Base-by-base conservation (phyloP, 2,329 filamentous ascomycete species). In the Peltaster fructicola region DNA sequence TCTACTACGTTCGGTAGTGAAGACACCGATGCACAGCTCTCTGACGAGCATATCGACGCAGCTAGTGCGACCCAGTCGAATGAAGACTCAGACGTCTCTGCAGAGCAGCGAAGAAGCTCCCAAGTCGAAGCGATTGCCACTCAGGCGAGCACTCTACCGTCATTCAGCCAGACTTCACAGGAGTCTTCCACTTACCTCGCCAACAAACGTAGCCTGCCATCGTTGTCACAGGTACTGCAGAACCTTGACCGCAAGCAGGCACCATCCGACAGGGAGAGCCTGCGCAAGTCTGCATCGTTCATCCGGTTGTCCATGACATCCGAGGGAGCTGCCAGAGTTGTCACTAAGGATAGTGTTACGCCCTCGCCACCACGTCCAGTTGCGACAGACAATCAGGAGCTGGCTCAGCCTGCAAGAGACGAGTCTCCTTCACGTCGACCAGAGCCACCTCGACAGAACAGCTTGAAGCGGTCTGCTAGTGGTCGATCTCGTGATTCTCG, bases 271-370 rank as follows among this genome's bases (percentile, higher is more conserved):
- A n/a, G n/a, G n/a, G n/a, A n/a, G n/a, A 32, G 15, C 8, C 24
- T 42, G 9, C 43, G 36, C 26, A 49, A 45, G 22, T 34, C 39
- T 3, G 34, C 51, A 19, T 65, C 65, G 23, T 63, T 67, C 14
- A 64, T 91, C 29, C 73, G 81, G 23, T 61, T 93, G 14, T 81
- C 79, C 2, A 70, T 88, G 43, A 88, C 80, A 10, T 64, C 84
- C 15, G 81, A 93, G 43, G 85, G 85, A 37, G 85, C 84, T 44
- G 85, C 85, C n/a, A 76, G 85, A 41, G 62, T 93, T 25, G 68
- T 84, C 12, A 69, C 66, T 9, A 61, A 74, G 27, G 64, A 73
- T 33, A 68, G 74, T 34, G 60, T 64, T 15, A 75, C 74, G 3
- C 76, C 78, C 3, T 79, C 75, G 2, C 73, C 70, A 25, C 67